A percentile compares a stretch with the other conserved stretches of the same genome.
phyloP scores from a whole-genome alignment of 257 asterid species.

The Solanum chiquidenum region DNA sequence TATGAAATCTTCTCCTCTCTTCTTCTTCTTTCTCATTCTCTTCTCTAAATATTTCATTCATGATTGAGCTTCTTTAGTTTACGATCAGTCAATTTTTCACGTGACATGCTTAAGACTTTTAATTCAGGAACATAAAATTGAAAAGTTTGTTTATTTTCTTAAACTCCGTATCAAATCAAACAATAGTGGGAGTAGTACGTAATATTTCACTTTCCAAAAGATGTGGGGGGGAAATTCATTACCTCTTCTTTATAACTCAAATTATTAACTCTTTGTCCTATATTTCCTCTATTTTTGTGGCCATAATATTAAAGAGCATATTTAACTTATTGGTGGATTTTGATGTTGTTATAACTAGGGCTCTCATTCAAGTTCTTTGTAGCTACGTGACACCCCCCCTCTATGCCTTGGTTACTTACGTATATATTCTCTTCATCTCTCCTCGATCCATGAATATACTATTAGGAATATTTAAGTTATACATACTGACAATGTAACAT shows the following conservation, averaged over 20 bases:
- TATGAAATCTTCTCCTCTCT: too few relatives aligned
- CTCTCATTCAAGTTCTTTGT: neutral
- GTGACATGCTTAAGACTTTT: too few relatives aligned
- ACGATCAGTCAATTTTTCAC: too few relatives aligned
- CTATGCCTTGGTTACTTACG: slow-evolving; percentile 5
- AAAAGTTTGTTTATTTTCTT: too few relatives aligned
- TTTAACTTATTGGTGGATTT: neutral
- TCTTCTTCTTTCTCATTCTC: too few relatives aligned
- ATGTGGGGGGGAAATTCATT: neutral
- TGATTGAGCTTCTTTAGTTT: too few relatives aligned
- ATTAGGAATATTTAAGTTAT: neutral
- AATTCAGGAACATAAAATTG: too few relatives aligned
- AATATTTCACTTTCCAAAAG: neutral
- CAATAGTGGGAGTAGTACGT: neutral
- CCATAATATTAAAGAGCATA: neutral
- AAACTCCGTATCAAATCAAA: fast-evolving
- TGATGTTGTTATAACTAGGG: neutral
- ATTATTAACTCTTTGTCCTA: neutral
- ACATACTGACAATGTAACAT: neutral
- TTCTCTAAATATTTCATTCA: too few relatives aligned
- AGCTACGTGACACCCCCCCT: slow-evolving; percentile 6
- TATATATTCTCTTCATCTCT: neutral
- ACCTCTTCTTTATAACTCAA: neutral
- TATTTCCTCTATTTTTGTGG: neutral
- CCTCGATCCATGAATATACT: neutral